Evolutionary conservation across 805 yeast genomes (phyloP), one percentile per base, ranked within the genome.

Genomic region (Hagleromyces aurorensis): DNA sequence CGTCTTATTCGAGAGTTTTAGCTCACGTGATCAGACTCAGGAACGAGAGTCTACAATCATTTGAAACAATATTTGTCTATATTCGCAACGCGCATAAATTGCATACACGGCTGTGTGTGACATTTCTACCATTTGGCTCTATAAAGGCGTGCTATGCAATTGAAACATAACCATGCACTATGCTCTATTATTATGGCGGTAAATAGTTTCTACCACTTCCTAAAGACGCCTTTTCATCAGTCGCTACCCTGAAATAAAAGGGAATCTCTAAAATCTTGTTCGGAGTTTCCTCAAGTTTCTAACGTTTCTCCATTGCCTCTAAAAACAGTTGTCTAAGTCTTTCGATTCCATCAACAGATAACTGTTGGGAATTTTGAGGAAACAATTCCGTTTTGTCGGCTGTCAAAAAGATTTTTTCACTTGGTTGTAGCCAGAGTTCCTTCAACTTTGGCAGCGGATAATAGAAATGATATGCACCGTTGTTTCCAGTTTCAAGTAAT

Each of bases 401-500:
- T 6, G 16, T 29, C 9, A 36, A 25, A 14, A 43, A 40, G 3
- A 43, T 18, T 10, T 16, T 26, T 25, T 34, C 27, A 16, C 43
- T 36, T 6, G 37, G 34, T 14, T 27, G 20, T 8, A 38, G 36
- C 47, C 47, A 43, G 13, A 32, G 33, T 11, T 34, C 31, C 11
- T 30, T 18, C 27, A 43, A 33, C 6, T 19, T 18, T 9, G 34
- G 26, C 10, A 38, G 20, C 8, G 47, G 47, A 32, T 38, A 34
- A 26, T 40, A 40, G 22, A 38, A 43, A 24, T 43, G 47, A 18
- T 28, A 43, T 3, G 43, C 33, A 17, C 38, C 47, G 14, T 24
- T 38, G 25, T 43, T 43, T 1, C 47, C 47, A 4, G 41, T 38
- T 19, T 32, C 21, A 7, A 26, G 16, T 2, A 38, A 32, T 24